Base-by-base conservation (phyloP, 1,139 yeast genomes). In the Saccharomycopsis phalli region DNA sequence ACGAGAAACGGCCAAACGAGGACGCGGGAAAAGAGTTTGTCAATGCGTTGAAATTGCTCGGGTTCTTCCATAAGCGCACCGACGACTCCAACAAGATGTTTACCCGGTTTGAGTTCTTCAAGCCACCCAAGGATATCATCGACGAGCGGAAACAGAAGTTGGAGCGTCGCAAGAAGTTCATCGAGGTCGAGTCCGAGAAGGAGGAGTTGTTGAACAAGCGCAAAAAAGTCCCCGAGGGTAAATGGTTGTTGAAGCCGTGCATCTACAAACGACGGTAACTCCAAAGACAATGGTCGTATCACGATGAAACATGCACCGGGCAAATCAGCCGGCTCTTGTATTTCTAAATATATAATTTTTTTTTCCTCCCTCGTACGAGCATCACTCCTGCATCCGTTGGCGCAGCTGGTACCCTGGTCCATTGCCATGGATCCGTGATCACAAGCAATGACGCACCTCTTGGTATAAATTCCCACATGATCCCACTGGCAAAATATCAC, bases 221-320 rank as follows among this genome's bases (percentile, higher is more conserved):
- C 53, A 56, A 60, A n/a, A 62, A 66, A 44, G 59, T 58, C 6
- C 81, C 91, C 0, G 94, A 84, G 54, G 94, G 94, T 10, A 73
- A 81, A 53, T 86, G 95, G 94, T 65, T 87, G 44, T 68, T 91
- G 50, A 91, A 88, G 58, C 98, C 99, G 4, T 91, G 98, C 63
- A 83, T 91, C 46, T 91, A 91, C 61, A 91, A 91, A 59, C 74
- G 95, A 62, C 73, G 98, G 52, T 91, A 62, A 53, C 32, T 7
- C 20, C 32, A 11, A 20, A 2, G 20, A 7, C 20, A 2, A 10
- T 22, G 25, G 25, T n/a, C n/a, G n/a, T n/a, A n/a, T n/a, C n/a
- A n/a, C n/a, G n/a, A n/a, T n/a, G n/a, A n/a, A n/a, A n/a, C n/a
- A n/a, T n/a, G n/a, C n/a, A n/a, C n/a, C n/a, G n/a, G n/a, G n/a